Conservation (phyloP, 495 filamentous ascomycete genomes). For the Terfezia boudieri region DNA sequence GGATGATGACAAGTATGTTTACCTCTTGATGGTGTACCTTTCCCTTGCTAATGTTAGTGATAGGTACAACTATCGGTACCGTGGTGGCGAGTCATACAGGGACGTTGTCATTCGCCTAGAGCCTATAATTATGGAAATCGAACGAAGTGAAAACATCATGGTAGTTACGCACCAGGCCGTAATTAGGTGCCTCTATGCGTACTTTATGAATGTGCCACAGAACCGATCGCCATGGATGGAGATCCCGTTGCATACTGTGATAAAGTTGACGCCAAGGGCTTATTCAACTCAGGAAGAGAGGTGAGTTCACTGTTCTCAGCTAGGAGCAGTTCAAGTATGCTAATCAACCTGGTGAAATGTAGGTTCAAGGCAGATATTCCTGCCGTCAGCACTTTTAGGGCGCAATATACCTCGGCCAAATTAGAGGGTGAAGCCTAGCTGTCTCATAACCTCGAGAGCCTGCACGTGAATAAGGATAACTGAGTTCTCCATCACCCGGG, state of each 20-base stretch:
- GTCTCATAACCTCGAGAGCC: not conserved
- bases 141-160: conserved; percentile 85
- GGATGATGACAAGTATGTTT: conserved; percentile 63
- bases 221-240: conserved; percentile 94
- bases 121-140: conserved; percentile 98
- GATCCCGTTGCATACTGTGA: conserved; percentile 79
- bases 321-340: not conserved
- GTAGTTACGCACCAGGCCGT: conserved; percentile 97
- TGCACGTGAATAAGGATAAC: not conserved
- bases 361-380: conserved; percentile 67
- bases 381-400: conserved; percentile 84
- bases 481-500: not conserved
- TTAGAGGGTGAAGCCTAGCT: conserved; percentile 13
- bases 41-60: not conserved
- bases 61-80: conserved; percentile 86
- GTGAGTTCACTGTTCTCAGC: conserved; percentile 2
- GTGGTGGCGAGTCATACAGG: conserved; percentile 87
- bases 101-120: conserved; percentile 95
- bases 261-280: conserved; percentile 87
- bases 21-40: not conserved
- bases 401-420: conserved; percentile 72
- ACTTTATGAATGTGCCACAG: conserved; percentile 92
- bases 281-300: conserved; percentile 76
- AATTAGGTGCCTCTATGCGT: conserved; percentile 87
- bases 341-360: conserved; percentile 1